phyloP scores from a whole-genome alignment of 257 asterid species.

The Henckelia pumila region DNA sequence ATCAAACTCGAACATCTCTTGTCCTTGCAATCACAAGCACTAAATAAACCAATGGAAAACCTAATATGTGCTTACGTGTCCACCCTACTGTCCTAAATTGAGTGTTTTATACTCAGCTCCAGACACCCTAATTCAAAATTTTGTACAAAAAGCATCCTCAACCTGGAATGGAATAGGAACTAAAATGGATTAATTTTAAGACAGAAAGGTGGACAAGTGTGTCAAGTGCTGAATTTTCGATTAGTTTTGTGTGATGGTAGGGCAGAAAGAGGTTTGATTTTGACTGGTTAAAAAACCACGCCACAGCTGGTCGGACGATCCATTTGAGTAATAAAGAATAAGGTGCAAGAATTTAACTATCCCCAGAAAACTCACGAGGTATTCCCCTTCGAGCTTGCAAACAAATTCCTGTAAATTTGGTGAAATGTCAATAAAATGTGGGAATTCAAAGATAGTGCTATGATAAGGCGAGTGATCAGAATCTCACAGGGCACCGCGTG shows the following conservation, averaged over 20 bases:
- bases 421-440: slow-evolving; percentile 21
- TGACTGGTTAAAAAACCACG: background rate
- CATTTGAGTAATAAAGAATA: background rate
- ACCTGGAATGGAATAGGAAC: background rate
- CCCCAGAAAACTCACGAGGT: slow-evolving; percentile 43
- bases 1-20: background rate
- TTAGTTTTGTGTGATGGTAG: background rate
- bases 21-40: background rate
- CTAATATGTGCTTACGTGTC: background rate
- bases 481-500: slow-evolving; percentile 47
- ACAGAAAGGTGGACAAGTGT: background rate
- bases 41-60: background rate
- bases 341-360: background rate
- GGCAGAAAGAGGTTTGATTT: background rate
- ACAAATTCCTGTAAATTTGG: slow-evolving; percentile 50
- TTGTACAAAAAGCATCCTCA: background rate
- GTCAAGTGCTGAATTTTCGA: background rate
- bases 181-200: too few species aligned
- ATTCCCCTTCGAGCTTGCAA: slow-evolving; percentile 54
- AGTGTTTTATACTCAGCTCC: too few species aligned
- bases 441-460: background rate
- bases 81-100: background rate
- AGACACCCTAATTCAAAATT: background rate
- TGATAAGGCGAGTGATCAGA: background rate
- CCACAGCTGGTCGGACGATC: background rate